Evolutionary conservation across 805 yeast genomes (phyloP).

Genomic region (Candida khao-thaluensis): DNA sequence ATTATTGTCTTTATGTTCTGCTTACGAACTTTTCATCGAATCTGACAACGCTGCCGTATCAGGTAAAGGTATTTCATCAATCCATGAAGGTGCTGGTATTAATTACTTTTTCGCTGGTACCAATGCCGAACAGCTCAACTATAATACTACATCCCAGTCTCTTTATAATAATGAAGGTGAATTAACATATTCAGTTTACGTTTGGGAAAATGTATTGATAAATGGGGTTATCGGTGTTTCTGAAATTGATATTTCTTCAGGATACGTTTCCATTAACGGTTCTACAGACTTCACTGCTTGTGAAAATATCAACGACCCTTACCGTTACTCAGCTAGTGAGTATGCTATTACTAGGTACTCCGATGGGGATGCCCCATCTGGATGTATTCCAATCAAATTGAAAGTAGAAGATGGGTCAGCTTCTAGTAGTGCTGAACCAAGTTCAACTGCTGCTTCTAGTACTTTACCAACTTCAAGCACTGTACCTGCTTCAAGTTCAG

Average conservation of each 20-base stretch:
- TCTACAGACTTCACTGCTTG: slow-evolving; percentile 23
- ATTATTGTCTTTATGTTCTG: slow-evolving; percentile 9
- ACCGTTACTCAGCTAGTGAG: slow-evolving; percentile 20
- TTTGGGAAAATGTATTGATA: background rate
- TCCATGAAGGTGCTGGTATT: slow-evolving; percentile 48
- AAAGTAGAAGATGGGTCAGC: slow-evolving; percentile 23
- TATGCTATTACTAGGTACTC: slow-evolving; percentile 16
- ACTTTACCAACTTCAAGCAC: slow-evolving; percentile 22
- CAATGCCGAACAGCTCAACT: slow-evolving; percentile 19
- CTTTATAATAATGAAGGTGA: slow-evolving; percentile 2
- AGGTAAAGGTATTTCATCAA: slow-evolving; percentile 26
- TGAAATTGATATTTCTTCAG: slow-evolving; percentile 14
- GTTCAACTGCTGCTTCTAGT: slow-evolving; percentile 28
- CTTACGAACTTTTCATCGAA: slow-evolving; percentile 20
- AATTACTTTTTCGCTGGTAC: slow-evolving; percentile 38
- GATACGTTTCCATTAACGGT: slow-evolving; percentile 19
- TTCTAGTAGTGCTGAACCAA: slow-evolving; percentile 29
- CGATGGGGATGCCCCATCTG: background rate
- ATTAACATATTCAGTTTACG: background rate
- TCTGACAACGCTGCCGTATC: slow-evolving; percentile 27
- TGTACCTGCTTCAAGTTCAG: slow-evolving; percentile 1
- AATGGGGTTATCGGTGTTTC: slow-evolving; percentile 10
- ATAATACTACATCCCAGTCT: slow-evolving; percentile 14
- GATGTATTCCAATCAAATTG: slow-evolving; percentile 13
- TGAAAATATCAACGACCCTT: slow-evolving; percentile 29